Conservation (phyloP, 73 alveolate species). For the Tetrahymena borealis region DNA sequence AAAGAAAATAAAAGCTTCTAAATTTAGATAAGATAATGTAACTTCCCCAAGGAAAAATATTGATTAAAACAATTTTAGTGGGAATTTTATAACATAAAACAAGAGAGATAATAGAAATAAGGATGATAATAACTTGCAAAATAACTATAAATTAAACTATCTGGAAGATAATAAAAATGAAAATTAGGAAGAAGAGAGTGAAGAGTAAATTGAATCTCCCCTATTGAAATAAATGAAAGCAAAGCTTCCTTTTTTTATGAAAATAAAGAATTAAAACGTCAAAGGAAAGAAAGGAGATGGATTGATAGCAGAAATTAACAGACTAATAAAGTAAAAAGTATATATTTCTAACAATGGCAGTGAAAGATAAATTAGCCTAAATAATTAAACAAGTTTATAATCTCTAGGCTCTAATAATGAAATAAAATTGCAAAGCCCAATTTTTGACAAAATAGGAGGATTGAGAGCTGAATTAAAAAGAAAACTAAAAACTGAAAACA, state of each 20-base stretch:
- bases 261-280: neutral
- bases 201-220: neutral
- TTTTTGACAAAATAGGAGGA: too few relatives aligned
- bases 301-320: neutral
- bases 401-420: neutral
- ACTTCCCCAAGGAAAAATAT: too few relatives aligned
- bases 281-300: neutral
- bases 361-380: neutral
- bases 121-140: too few relatives aligned
- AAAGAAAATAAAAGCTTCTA: too few relatives aligned
- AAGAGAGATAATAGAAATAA: too few relatives aligned
- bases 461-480: too few relatives aligned
- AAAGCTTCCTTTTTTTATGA: neutral
- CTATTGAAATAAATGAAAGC: neutral
- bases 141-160: too few relatives aligned
- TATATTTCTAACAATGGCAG: neutral
- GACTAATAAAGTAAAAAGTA: neutral
- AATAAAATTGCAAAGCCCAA: neutral
- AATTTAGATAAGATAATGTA: too few relatives aligned
- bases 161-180: too few relatives aligned
- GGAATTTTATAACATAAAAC: too few relatives aligned
- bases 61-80: too few relatives aligned
- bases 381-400: neutral
- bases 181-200: neutral
- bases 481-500: neutral